phyloP scores from a whole-genome alignment of 2,329 filamentous ascomycete genomes.

The Colletotrichum sp. region DNA sequence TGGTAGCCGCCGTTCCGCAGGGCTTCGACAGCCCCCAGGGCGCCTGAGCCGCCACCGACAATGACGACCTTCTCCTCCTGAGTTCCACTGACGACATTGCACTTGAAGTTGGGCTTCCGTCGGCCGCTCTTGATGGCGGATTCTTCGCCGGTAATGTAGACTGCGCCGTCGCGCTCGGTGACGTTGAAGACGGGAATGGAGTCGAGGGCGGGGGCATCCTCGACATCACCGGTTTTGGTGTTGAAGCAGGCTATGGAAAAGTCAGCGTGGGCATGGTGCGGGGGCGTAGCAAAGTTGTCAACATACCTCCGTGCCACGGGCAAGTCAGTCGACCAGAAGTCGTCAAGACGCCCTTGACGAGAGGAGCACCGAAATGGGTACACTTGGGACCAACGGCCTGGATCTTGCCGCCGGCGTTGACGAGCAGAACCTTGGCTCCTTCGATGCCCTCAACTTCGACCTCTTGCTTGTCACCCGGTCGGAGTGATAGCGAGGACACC shows the following conservation, averaged over 20 bases:
- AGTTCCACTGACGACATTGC: constrained; percentile 53
- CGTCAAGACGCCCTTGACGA: constrained; percentile 85
- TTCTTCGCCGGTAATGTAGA: constrained; percentile 86
- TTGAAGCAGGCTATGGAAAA: constrained; percentile 81
- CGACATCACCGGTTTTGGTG: constrained; percentile 86
- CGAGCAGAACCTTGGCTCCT: constrained; percentile 82
- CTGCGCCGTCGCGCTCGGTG: constrained; percentile 77
- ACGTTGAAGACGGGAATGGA: constrained; percentile 84
- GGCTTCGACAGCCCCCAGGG: constrained; percentile 81
- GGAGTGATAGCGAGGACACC: constrained; percentile 74
- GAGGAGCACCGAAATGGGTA: constrained; percentile 89
- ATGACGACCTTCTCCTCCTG: constrained; percentile 75
- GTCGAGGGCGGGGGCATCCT: constrained; percentile 91
- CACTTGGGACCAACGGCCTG: constrained; percentile 86
- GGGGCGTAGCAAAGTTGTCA: neutral
- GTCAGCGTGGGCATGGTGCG: neutral
- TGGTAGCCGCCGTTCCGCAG: constrained; percentile 82
- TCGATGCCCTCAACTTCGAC: constrained; percentile 90
- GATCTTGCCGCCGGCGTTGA: constrained; percentile 77
- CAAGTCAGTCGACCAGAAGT: constrained; percentile 85
- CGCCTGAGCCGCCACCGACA: constrained; percentile 86
- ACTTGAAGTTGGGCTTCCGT: constrained; percentile 76
- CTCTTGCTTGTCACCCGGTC: constrained; percentile 84
- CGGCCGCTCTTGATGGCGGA: constrained; percentile 77
- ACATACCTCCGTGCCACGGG: constrained; percentile 91